Percentiles rank a stretch among this genome's conserved stretches.
Conservation (phyloP, 164 flowering plant species). For the Tetrastigma voinierianum region DNA sequence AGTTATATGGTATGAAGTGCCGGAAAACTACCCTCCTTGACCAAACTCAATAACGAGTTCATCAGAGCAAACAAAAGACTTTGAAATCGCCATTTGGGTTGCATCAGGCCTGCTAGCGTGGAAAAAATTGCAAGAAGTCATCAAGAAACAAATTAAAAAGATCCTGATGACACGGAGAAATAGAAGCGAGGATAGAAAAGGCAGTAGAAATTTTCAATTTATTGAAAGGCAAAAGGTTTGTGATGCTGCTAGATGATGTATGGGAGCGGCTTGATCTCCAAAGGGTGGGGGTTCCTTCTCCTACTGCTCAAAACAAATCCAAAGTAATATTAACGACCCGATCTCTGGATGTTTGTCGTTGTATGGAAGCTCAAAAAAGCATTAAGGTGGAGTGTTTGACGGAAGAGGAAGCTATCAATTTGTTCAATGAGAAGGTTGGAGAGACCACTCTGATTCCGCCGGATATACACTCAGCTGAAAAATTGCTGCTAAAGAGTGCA, state of each 20-base stretch:
- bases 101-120: not conserved
- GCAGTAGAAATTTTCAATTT: not conserved
- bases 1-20: constrained; percentile 13
- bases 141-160: not conserved
- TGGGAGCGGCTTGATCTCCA: constrained; percentile 6
- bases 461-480: constrained; percentile 3
- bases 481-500: constrained; percentile 3
- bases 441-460: not conserved
- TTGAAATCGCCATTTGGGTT: constrained; percentile 13
- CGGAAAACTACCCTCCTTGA: constrained; percentile 22
- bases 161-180: not conserved
- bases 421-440: constrained; percentile 12
- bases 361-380: constrained; percentile 9
- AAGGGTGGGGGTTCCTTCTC: constrained; percentile 7
- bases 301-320: not conserved
- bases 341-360: not conserved
- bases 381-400: constrained; percentile 10
- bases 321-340: constrained; percentile 17
- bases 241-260: constrained; percentile 17
- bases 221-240: constrained; percentile 12
- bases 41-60: constrained; percentile 8
- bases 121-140: constrained; percentile 12
- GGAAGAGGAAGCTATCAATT: constrained; percentile 3
- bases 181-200: not conserved
- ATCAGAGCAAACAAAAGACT: not conserved